Conservation (phyloP, 805 yeast genomes). For the Starmerella sp. region DNA sequence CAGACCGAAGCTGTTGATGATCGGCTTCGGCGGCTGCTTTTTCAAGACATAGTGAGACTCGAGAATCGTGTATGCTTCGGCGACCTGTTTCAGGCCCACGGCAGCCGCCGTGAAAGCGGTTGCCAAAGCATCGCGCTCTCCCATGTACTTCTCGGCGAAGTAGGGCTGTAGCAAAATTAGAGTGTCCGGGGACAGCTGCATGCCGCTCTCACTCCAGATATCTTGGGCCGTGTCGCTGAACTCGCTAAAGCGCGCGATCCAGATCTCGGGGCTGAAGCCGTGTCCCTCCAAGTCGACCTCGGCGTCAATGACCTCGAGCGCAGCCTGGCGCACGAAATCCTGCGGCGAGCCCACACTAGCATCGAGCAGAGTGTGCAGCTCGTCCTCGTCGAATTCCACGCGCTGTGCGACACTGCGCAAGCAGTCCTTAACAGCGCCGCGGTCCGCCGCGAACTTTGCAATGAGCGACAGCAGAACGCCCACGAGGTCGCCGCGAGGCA, state of each 20-base stretch:
- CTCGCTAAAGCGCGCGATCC: slow-evolving; percentile 69
- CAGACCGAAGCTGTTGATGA: slow-evolving; percentile 66
- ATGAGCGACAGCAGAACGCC: slow-evolving; percentile 53
- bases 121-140: slow-evolving; percentile 62
- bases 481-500: slow-evolving; percentile 57
- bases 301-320: slow-evolving; percentile 74
- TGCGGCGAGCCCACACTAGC: slow-evolving; percentile 46
- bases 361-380: slow-evolving; percentile 48
- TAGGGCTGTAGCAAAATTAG: slow-evolving; percentile 39
- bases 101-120: slow-evolving; percentile 45
- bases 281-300: slow-evolving; percentile 46
- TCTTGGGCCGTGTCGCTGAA: slow-evolving; percentile 52
- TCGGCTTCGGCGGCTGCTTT: slow-evolving; percentile 31
- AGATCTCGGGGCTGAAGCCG: slow-evolving; percentile 54
- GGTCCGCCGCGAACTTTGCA: slow-evolving; percentile 55
- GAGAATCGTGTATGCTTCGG: slow-evolving; percentile 35
- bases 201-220: slow-evolving; percentile 71
- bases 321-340: slow-evolving; percentile 61
- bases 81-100: slow-evolving; percentile 19
- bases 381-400: slow-evolving; percentile 44
- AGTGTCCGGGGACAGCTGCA: slow-evolving; percentile 34
- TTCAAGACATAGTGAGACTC: slow-evolving; percentile 47
- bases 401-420: slow-evolving; percentile 66
- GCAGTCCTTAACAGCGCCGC: slow-evolving; percentile 75
- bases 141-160: slow-evolving; percentile 34